Conservation (phyloP, 2,329 filamentous ascomycete species). For the Neophaeococcomyces mojaviensis region DNA sequence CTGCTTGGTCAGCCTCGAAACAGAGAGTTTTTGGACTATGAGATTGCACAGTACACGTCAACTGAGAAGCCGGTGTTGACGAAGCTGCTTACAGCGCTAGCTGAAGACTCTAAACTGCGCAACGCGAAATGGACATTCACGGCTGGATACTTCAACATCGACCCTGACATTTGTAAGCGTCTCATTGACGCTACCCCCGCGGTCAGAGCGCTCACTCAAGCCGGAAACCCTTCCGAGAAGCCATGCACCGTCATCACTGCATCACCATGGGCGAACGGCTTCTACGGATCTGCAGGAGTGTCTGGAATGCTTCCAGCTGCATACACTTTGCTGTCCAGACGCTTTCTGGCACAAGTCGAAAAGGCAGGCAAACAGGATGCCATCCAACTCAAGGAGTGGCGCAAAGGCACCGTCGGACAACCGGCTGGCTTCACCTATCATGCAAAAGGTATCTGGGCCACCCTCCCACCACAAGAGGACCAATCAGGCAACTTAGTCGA, state of each 20-base stretch:
- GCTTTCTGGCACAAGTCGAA: slow-evolving; percentile 63
- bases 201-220: slow-evolving; percentile 10
- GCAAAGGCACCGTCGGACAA: slow-evolving; percentile 68
- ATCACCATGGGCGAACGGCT: slow-evolving; percentile 88
- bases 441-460: slow-evolving; percentile 61
- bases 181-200: slow-evolving; percentile 56
- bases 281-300: slow-evolving; percentile 79
- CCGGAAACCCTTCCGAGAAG: slow-evolving; percentile 25
- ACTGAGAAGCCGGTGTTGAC: slow-evolving; percentile 82
- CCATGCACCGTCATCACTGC: slow-evolving; percentile 83
- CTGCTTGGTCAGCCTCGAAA: slow-evolving; percentile 46
- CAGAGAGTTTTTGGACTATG: slow-evolving; percentile 19
- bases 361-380: slow-evolving; percentile 46
- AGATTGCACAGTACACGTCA: slow-evolving; percentile 52
- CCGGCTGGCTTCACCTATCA: slow-evolving; percentile 94
- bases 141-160: slow-evolving; percentile 97
- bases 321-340: slow-evolving; percentile 79
- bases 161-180: slow-evolving; percentile 70
- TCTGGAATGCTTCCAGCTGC: slow-evolving; percentile 86
- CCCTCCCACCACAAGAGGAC: slow-evolving; percentile 15
- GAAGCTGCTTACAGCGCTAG: slow-evolving; percentile 62
- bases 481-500: slow-evolving; percentile 27
- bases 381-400: slow-evolving; percentile 81
- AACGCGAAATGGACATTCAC: slow-evolving; percentile 89
- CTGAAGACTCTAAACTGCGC: slow-evolving; percentile 51